phyloP scores from a whole-genome alignment of 257 asterid genomes.

The Cruciata laevipes region DNA sequence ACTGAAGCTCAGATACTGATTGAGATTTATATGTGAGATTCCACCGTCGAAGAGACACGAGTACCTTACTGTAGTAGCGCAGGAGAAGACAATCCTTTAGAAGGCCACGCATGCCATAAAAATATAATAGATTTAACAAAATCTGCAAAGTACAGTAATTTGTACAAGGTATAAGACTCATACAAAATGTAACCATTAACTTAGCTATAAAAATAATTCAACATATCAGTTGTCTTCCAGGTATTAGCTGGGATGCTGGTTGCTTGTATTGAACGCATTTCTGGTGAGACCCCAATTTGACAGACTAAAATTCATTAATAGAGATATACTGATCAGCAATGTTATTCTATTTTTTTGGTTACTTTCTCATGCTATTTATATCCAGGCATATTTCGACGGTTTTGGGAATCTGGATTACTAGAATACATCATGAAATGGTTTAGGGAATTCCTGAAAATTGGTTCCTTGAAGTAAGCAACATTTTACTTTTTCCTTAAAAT shows the following conservation, averaged over 20 bases:
- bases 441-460: background rate
- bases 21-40: background rate
- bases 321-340: background rate
- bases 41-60: background rate
- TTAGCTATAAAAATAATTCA: background rate
- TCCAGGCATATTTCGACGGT: background rate
- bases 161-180: background rate
- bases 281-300: background rate
- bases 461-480: background rate
- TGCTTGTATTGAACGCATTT: background rate
- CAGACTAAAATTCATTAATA: background rate
- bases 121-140: constrained; percentile 18
- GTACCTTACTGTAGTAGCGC: constrained; percentile 24
- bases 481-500: background rate
- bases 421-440: background rate
- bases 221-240: background rate
- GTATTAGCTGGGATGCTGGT: background rate
- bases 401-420: background rate
- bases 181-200: background rate
- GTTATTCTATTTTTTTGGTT: background rate
- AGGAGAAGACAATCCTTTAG: constrained; percentile 18
- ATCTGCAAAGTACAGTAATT: constrained; percentile 10
- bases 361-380: background rate
- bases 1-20: background rate
- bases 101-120: constrained; percentile 20